phyloP scores from a whole-genome alignment of 768 basidiomycete genomes.

The Podaxis rugospora region DNA sequence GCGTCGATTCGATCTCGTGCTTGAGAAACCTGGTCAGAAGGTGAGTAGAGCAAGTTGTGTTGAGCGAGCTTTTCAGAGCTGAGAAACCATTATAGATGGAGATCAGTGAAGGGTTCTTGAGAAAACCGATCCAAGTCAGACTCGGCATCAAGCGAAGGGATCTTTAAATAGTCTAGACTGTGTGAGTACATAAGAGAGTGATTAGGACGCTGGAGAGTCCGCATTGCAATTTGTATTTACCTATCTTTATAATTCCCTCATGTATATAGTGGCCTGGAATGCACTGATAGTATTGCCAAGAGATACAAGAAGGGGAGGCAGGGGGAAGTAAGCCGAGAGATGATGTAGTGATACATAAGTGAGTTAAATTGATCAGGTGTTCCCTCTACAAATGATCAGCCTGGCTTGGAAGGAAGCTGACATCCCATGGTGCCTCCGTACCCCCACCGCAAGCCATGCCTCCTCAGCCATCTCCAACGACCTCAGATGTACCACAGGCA shows the following conservation, averaged over 20 bases:
- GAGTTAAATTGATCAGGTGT: constrained; percentile 7
- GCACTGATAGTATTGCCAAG: neutral
- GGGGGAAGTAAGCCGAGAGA: neutral
- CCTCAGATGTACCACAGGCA: neutral
- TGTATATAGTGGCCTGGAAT: neutral
- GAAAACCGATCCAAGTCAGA: constrained; percentile 74
- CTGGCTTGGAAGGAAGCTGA: constrained; percentile 1
- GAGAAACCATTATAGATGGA: constrained; percentile 40
- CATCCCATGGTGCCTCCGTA: constrained; percentile 6
- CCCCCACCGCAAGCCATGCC: constrained; percentile 5
- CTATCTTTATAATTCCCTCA: neutral
- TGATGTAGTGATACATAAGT: neutral
- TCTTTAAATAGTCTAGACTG: constrained; percentile 12
- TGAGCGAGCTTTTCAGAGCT: neutral
- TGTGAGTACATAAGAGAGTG: neutral
- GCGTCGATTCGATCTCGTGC: constrained; percentile 68
- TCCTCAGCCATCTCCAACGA: neutral
- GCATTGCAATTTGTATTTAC: neutral
- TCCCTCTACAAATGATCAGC: neutral
- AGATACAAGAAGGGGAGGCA: neutral
- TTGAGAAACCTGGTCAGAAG: constrained; percentile 53
- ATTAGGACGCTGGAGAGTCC: too few relatives aligned
- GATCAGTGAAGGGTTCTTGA: constrained; percentile 81
- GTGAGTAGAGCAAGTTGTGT: constrained; percentile 30
- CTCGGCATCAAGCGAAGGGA: constrained; percentile 72